Base-by-base conservation (phyloP, 179 eudicot species). In the Corrigiola litoralis region DNA sequence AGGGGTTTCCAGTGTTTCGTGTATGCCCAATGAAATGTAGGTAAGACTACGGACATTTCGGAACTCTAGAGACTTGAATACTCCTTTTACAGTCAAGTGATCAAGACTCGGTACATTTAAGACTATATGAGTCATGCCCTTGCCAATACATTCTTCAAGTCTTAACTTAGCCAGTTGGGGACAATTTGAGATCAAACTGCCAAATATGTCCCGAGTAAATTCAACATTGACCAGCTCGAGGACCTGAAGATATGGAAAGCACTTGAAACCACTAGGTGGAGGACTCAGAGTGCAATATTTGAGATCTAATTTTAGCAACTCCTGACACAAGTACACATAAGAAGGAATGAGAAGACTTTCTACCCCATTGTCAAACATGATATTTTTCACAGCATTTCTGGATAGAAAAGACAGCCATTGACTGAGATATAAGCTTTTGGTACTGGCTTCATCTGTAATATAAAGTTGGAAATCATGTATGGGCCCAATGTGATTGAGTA, bases 401-500 rank as follows among this genome's bases (percentile, higher is more conserved):
- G 73, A 69, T 18, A 69, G 45, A 23, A 51, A 60, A 9, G 34
- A 51, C 8, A 69, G 14, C 67, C 73, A 69, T 33, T 44, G 50
- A 27, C 45, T 41, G 9, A 38, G 33, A 46, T 36, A 8, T 8
- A 36, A 40, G 12, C 38, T 28, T n/a, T 28, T 29, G 44, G 44
- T 10, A 40, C 13, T n/a, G 7, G 36, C 13, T 4, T 38, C 38
- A 1, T 0, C 1, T 18, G 41, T 50, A 9, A 37, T 59, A 29
- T 20, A 18, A 38, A 60, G 17, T 3, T 8, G 2, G 14, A 68
- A 59, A 4, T 38, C 36, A 16, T 51, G 59, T 12, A 69, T 13
- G 0, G 45, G 61, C 1, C 73, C 67, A 18, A 21, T 25, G 61
- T 70, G 73, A 33, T 29, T 18, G 0, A 51, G n/a, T n/a, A n/a